Evolutionary conservation across 768 basidiomycete species (phyloP), one percentile per base, ranked within the genome.

Genomic region (Clavaria fumosa): DNA sequence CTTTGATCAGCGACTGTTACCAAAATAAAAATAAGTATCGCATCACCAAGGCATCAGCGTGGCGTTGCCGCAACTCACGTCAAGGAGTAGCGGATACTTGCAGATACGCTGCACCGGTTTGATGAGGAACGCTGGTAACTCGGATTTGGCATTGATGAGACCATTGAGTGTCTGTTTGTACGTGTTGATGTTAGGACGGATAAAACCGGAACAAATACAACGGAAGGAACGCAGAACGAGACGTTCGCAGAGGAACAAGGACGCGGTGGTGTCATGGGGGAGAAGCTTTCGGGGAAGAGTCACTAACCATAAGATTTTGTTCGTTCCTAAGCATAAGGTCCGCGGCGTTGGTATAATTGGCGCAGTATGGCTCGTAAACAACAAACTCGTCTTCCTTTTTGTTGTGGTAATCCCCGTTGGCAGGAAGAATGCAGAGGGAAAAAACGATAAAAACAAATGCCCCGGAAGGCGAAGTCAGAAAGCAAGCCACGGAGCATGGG

Each of bases 21-120:
- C n/a, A n/a, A n/a, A n/a, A n/a, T n/a, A n/a, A 21, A 42, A 35
- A 30, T 5, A 42, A 46, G 35, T 41, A 39, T 32, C 18, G 37
- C 37, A 18, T 38, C 38, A 43, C 34, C 23, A 43, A 40, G 38
- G 31, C n/a, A 27, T 35, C 34, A 47, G 36, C 45, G 38, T 35
- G 37, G 40, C 28, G 40, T 26, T 42, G 43, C 36, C 34, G 38
- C 35, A 21, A 63, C 78, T 53, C 52, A 89, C 89, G 55, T 85
- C 83, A 49, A 99, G 75, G 17, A 97, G 71, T 10, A 99, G 67
- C 18, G 91, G 91, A 56, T 97, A 97, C 67, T 97, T 97, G 72
- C 93, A 95, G 47, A 97, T 81, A 44, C 95, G 77, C 57, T 99
- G 95, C 34, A 99, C 82, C 5, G 95, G 95, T 63, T 96, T 96